Base-by-base conservation (phyloP, 169 alveolate genomes). In the Eimeria brunetti region DNA sequence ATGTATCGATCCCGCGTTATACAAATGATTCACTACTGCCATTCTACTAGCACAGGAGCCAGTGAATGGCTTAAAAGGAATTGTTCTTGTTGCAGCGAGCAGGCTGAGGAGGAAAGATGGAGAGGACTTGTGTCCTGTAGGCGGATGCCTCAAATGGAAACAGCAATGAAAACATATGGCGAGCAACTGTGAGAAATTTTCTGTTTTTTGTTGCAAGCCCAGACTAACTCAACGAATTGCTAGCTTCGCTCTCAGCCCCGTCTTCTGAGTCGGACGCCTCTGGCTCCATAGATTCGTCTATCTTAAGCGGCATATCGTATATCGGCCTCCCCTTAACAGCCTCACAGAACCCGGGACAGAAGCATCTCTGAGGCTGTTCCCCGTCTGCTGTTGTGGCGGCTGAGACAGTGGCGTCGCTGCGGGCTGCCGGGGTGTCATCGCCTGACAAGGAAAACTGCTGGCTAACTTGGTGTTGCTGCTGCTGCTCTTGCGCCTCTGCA, bases 271-370 rank as follows among this genome's bases (percentile, higher is more conserved):
- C 60, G 1, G 78, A 36, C 60, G 30, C 36, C 11, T 85, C 91
- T 20, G 80, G 22, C n/a, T 60, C 38, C 12, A 49, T n/a, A 8
- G 46, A 33, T 36, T 56, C 91, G 24, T 60, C 62, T 56, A 85
- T 38, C 76, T 33, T 18, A 30, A 85, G 58, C 18, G 91, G 91
- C 91, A 36, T 1, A 36, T 85, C 78, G 78, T 51, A 60, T 12
- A 58, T 56, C 80, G 33, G 80, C 78, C 91, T 85, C 38, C 56
- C 60, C 60, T 18, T 33, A 8, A 58, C 1, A 30, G 80, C 38
- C 46, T 62, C 91, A 60, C 91, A 85, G 67, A 58, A 85, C 18
- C 91, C 91, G 36, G 24, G 38, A 78, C 91, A 85, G 49, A 85
- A 85, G 80, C 91, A 85, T 38, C 91, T 78, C 24, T 27, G 38